Evolutionary conservation across 257 asterid genomes (phyloP).

Genomic region (Cordia subcordata): DNA sequence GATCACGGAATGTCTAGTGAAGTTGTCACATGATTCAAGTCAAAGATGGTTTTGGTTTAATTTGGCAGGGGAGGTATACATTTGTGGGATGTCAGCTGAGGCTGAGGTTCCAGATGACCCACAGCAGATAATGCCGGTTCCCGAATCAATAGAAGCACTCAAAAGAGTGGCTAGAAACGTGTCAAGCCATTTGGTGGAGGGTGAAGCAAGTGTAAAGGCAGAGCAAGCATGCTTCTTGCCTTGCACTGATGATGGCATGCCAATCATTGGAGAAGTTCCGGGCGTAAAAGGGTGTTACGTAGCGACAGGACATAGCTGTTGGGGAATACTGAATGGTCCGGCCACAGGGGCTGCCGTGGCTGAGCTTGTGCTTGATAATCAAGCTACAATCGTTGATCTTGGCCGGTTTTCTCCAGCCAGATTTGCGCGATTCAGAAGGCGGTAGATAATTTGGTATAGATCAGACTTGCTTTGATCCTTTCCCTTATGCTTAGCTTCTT

Average conservation of each 20-base stretch:
- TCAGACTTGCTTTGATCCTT: too few species aligned
- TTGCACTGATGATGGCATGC: conserved; percentile 71
- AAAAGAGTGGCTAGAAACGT: conserved; percentile 63
- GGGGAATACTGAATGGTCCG: conserved; percentile 96
- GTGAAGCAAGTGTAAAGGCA: conserved; percentile 56
- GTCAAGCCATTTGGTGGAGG: conserved; percentile 73
- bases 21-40: too few species aligned
- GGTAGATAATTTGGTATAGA: conserved; percentile 3
- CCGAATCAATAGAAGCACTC: conserved; percentile 56
- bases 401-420: conserved; percentile 48
- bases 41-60: neutral
- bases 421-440: conserved; percentile 28
- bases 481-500: neutral
- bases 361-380: conserved; percentile 69
- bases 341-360: conserved; percentile 88
- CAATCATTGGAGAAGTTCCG: conserved; percentile 76
- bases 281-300: conserved; percentile 69
- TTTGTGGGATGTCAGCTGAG: conserved; percentile 87
- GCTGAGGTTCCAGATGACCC: conserved; percentile 88
- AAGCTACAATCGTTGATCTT: conserved; percentile 52
- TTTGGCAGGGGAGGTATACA: conserved; percentile 77
- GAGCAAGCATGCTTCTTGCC: conserved; percentile 95
- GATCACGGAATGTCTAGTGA: too few species aligned
- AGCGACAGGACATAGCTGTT: conserved; percentile 87
- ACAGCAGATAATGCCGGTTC: conserved; percentile 55